Base-by-base conservation (phyloP, 352 stramenopile genomes). In the Globisporangium iwayamae region DNA sequence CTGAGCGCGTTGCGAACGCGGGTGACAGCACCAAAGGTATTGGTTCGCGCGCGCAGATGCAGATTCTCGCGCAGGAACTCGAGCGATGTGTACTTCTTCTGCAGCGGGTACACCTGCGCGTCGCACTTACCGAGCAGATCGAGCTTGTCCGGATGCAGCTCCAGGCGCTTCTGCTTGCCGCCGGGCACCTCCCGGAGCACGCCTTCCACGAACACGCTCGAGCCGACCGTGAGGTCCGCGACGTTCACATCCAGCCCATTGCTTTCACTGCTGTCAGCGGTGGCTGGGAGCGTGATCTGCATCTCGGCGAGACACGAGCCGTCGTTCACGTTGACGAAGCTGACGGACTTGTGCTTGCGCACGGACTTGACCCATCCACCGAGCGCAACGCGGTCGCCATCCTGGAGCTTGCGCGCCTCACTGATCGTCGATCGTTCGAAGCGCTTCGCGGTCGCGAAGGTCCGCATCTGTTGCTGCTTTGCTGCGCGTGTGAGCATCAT, bases 71-170 rank as follows among this genome's bases (percentile, higher is more conserved):
- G 83, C 46, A 99, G 74, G 66, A 99, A 99, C 81, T 99, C 97
- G 20, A 99, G 79, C 30, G 94, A 96, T 73, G 99, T 96, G 66
- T 96, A 93, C 76, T 99, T 99, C 85, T 99, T 99, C 57, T 98
- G 96, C 22, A 99, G 79, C 32, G 97, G 97, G 63, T 98, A 99
- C n/a, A 70, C 81, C 59, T 97, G 81, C 13, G 78, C 77, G 36
- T 98, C 93, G 75, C 95, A 99, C 52, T 83, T 75, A 38, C 97
- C 97, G 16, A 99, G 79, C 39, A 99, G 75, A 25, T 93, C 61
- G 4, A 97, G 76, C 47, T 69, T 79, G 16, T 77, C 71, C 2
- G 90, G 93, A 43, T 96, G 85, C 34, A 99, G 70, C 82, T 99
- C 96, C 32, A 98, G 70, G n/a, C 83, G 76, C 54, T 79, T 89